phyloP scores from a whole-genome alignment of 2,329 filamentous ascomycete genomes.

The Pseudogymnoascus sp. region DNA sequence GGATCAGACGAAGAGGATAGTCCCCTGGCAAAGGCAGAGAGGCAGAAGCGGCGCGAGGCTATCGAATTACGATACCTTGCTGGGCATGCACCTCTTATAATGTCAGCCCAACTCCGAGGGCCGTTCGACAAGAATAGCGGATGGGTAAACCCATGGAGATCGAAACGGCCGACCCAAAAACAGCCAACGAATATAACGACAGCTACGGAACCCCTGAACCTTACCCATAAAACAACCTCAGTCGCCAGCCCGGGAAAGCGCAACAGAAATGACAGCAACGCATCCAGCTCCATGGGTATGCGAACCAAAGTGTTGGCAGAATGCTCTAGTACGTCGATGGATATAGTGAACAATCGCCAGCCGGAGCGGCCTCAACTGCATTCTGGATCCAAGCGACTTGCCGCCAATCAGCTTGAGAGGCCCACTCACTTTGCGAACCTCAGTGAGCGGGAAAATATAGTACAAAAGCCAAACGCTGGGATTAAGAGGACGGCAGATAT shows the following conservation, averaged over 20 bases:
- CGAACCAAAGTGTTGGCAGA: neutral
- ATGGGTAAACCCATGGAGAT: constrained; percentile 47
- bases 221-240: neutral
- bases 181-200: neutral
- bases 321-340: neutral
- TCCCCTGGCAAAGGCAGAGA: constrained; percentile 35
- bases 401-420: neutral
- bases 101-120: constrained; percentile 53
- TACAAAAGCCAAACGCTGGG: neutral
- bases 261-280: neutral
- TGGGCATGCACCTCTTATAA: constrained; percentile 47
- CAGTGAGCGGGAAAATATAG: neutral
- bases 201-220: neutral
- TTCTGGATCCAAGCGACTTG: neutral
- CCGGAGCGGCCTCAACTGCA: neutral
- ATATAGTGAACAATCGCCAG: constrained; percentile 1
- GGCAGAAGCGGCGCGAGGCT: constrained; percentile 48
- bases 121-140: constrained; percentile 46
- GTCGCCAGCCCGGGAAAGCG: neutral
- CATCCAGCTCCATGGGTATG: neutral
- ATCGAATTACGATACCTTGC: constrained; percentile 50
- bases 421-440: neutral
- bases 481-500: constrained; percentile 14
- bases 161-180: constrained; percentile 17
- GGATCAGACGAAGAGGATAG: neutral